These are phyloP conservation scores for Fermentozyma sake DNA, from an alignment of 1,139 yeast genomes.

Conservation along the genomic window DNA sequence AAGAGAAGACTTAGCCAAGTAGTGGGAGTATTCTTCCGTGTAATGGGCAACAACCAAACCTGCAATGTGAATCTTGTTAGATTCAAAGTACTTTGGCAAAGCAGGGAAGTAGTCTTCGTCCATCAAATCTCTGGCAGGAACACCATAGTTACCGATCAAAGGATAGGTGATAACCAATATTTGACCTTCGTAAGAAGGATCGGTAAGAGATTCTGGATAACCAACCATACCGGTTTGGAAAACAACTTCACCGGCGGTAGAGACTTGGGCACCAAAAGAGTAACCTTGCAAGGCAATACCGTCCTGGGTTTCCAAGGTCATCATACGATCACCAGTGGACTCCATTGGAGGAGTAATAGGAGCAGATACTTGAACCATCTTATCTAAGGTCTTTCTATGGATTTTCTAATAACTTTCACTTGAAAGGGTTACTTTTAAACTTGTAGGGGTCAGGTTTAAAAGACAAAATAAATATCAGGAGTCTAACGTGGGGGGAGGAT, in stretches of 20 bases:
- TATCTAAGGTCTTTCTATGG: slow-evolving; percentile 2
- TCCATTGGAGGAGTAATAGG: slow-evolving; percentile 91
- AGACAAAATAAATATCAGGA: slow-evolving; percentile 2
- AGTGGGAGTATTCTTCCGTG: slow-evolving; percentile 94
- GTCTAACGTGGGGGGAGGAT: slow-evolving; percentile 3
- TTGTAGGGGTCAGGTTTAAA: slow-evolving; percentile 3
- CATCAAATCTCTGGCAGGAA: slow-evolving; percentile 76
- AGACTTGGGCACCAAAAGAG: slow-evolving; percentile 90
- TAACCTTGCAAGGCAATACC: slow-evolving; percentile 91
- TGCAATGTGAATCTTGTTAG: slow-evolving; percentile 87
- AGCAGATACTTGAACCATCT: slow-evolving; percentile 38
- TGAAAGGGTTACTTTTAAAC: neutral
- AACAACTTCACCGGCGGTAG: slow-evolving; percentile 95
- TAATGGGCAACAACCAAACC: slow-evolving; percentile 97
- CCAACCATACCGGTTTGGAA: slow-evolving; percentile 99
- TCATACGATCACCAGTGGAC: slow-evolving; percentile 72
- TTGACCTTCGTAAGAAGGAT: slow-evolving; percentile 98
- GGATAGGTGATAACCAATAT: slow-evolving; percentile 96
- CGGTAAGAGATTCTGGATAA: slow-evolving; percentile 96
- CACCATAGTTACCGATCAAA: slow-evolving; percentile 98
- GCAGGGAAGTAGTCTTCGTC: slow-evolving; percentile 70
- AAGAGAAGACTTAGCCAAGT: slow-evolving; percentile 84
- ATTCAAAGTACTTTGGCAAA: slow-evolving; percentile 90
- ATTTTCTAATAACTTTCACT: slow-evolving; percentile 2
- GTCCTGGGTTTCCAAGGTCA: slow-evolving; percentile 89